Base-by-base conservation (phyloP, 176 grass and related monocot species). In the Phoenix roebelenii region DNA sequence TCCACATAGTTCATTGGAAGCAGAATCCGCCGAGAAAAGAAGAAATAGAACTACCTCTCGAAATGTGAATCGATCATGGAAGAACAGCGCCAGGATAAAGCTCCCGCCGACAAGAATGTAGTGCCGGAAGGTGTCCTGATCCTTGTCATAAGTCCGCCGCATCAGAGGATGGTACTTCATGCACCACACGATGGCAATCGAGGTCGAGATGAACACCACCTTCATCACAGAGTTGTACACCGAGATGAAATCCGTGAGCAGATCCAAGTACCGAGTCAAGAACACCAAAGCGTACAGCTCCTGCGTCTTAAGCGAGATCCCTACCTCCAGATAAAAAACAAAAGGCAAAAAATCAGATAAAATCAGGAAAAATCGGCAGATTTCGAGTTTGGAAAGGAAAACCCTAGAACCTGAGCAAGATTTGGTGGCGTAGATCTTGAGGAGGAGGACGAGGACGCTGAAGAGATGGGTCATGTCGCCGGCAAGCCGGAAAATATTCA, bases 401-500 rank as follows among this genome's bases (percentile, higher is more conserved):
- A 39, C 32, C 32, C 32, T 39, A 51, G 54, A 73, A 95, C 91
- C 91, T 60, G 91, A 90, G 65, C 91, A 96, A 14, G 91, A 90
- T 59, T 96, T 96, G 72, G 83, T 96, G 68, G 91, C 83, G 77
- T 96, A 96, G 86, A 96, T 96, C 91, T 96, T 96, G 72, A 96
- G 91, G 55, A 96, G 83, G 63, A 96, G 91, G 75, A 96, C 83
- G 75, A 96, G 69, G 23, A 96, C 83, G 74, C 86, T 90, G 69
- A 96, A 84, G 52, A 96, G 86, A 74, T 96, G 91, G 72, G 86
- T 90, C 91, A 96, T 96, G 60, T 96, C 91, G 72, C 91, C 91
- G 7, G 83, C 72, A 68, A 96, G 85, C 18, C 91, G 66, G 69
- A 96, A 96, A 77, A 77, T 73, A 74, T 96, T 96, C 91, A 96